Base-by-base conservation (phyloP, 768 basidiomycete species). In the Antrodiella citrinella region DNA sequence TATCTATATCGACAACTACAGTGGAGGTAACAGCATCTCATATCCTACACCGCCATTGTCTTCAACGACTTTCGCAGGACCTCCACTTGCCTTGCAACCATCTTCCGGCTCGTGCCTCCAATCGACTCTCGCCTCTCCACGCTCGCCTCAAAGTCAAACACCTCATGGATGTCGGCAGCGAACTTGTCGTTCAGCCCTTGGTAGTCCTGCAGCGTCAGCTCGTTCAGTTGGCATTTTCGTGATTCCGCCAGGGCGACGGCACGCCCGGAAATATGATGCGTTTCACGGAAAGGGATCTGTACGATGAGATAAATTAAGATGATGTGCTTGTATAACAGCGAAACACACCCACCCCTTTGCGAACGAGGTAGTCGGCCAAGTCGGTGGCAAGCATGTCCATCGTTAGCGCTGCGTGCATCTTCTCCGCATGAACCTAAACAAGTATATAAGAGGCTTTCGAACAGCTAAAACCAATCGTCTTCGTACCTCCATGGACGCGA, bases 301-400 rank as follows among this genome's bases (percentile, higher is more conserved):
- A 25, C 19, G 21, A 12, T 38, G 26, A 23, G 48, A 46, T 25
- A 42, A 26, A 46, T 51, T 41, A 45, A 46, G 49, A 47, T 22
- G 30, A 35, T 35, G 30, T 35, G 30, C 30, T 15, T 35, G 30
- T 15, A 35, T n/a, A 54, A n/a, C n/a, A n/a, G 20, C 43, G 18
- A 22, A 35, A 50, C 30, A 50, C 26, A 76, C 88, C 57, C 67
- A 96, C 95, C 56, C 96, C 95, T 75, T 96, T 97, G 59, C 94
- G 87, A 54, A 99, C 96, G 38, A 99, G 86, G 67, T 99, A 98
- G 65, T 99, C 95, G 7, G 96, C 96, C 22, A 99, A 70, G 61
- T 99, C 96, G n/a, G 96, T 99, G 3, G 96, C 96, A 45, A 99
- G 84, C 52, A 98, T 89, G 66, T 99, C 96, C 86, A 91, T 93